Base-by-base conservation (phyloP, 2,329 filamentous ascomycete species). In the Leptoxyphium fumago region DNA sequence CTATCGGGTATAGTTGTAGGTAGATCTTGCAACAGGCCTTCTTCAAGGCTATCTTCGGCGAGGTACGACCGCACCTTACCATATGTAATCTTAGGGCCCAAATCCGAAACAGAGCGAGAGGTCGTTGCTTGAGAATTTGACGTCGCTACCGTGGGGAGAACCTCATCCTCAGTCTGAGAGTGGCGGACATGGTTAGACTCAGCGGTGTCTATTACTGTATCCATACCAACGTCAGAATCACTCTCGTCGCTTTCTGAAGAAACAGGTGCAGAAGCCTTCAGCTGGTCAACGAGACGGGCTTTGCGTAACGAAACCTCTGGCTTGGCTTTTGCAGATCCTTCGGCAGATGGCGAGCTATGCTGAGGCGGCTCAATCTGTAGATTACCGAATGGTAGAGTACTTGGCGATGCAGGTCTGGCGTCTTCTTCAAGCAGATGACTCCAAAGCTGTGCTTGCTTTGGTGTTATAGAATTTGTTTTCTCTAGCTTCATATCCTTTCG, bases 1-100 rank as follows among this genome's bases (percentile, higher is more conserved):
- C 47, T 49, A 17, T 54, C 45, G 10, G 55, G 49, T 13, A 47
- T 46, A 10, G 48, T 43, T 36, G 50, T 60, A 1, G 61, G 57
- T 17, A 65, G 42, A n/a, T 52, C 51, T 18, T 57, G 38, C 44
- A 61, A 50, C 10, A 61, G 48, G 13, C 47, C 53, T 29, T 59
- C 57, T 45, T 71, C 67, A 2, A 66, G 52, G 26, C 61, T 65
- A 39, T 65, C 56, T 48, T 78, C 74, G 50, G 71, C 67, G n/a
- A 79, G 60, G 48, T 78, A 76, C 2, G 76, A 77, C 39, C 77
- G 68, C 49, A 73, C 67, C 32, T 69, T 69, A 11, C 73, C 72
- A 57, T 81, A 81, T 2, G 77, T 81, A 38, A 75, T 61, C 50
- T 63, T 72, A 4, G 67, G 61, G 2, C 64, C 65, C 50, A 34